Evolutionary conservation across 305 asterid genomes (phyloP), one percentile per base, ranked within the genome.

Genomic region (Fraxinus angustifolia): DNA sequence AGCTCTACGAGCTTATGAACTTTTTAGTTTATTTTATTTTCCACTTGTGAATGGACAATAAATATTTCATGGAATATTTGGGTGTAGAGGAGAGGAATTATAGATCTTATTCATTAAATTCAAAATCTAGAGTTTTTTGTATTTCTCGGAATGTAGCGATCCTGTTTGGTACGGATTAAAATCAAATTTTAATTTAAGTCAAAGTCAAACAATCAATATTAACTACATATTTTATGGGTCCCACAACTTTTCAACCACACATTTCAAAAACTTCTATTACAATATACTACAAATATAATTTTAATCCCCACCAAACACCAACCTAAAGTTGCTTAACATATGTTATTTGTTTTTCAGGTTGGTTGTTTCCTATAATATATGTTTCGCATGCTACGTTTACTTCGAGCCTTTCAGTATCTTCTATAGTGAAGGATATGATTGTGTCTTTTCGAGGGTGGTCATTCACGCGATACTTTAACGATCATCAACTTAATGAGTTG

Each of bases 1-100:
- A 16, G 62, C 6, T 77, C 81, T 56, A 53, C 10, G n/a, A 58
- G 79, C 68, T 83, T 79, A 14, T n/a, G 48, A 79, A 60, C 79
- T 53, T 31, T 45, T 38, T 26, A 8, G 12, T 75, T 48, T 38
- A 11, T 23, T 50, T n/a, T 48, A 23, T 33, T 14, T 21, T 4
- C 19, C n/a, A 16, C 62, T 16, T 4, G 62, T 50, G 62, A 50
- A 16, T 16, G 62, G 62, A 50, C 16, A 16, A 14, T 48, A 3
- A 45, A 14, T 16, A 48, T 48, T 48, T 14, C 60, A 48, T n/a
- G 26, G 65, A 2, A 53, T 17, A 53, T n/a, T 53, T 53, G 65
- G 65, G 26, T n/a, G 17, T n/a, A 17, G 23, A 53, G 26, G 1
- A n/a, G 62, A 5, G 26, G 26, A 53, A 53, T 1, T 53, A 53